Percentiles rank a stretch among this genome's conserved stretches.
phyloP scores from a whole-genome alignment of 768 basidiomycete species.

The Podaxis sp. region DNA sequence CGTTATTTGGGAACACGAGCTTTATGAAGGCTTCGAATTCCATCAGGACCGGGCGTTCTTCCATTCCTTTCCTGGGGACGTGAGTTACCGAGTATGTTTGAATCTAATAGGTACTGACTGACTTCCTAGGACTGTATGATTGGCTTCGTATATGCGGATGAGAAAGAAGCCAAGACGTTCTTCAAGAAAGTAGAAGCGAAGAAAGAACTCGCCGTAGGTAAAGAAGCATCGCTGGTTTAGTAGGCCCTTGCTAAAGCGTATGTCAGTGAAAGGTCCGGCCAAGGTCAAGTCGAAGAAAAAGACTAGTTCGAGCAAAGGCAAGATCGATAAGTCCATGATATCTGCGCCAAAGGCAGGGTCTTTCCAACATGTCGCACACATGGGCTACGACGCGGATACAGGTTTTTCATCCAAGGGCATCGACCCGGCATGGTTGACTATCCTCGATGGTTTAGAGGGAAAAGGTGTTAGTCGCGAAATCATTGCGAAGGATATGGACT shows the following conservation, averaged over 20 bases:
- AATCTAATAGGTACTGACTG: slow-evolving; percentile 3
- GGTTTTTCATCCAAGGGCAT: slow-evolving; percentile 87
- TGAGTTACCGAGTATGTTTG: slow-evolving; percentile 37
- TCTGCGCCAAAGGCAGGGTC: slow-evolving; percentile 74
- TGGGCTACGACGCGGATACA: slow-evolving; percentile 86
- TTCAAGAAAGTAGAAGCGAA: slow-evolving; percentile 77
- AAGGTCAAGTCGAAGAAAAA: slow-evolving; percentile 57
- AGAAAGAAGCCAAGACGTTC: slow-evolving; percentile 78
- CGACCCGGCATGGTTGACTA: slow-evolving; percentile 81
- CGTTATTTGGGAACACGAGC: slow-evolving; percentile 89
- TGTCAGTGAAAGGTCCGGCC: slow-evolving; percentile 15
- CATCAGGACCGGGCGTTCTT: slow-evolving; percentile 85
- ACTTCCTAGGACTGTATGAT: slow-evolving; percentile 78
- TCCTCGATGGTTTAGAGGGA: slow-evolving; percentile 62
- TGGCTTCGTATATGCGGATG: slow-evolving; percentile 86
- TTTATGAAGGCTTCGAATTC: slow-evolving; percentile 81
- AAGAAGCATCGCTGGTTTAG: slow-evolving; percentile 14
- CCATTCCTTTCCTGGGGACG: slow-evolving; percentile 90
- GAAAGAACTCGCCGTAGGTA: slow-evolving; percentile 57
- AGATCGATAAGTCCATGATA: slow-evolving; percentile 91
- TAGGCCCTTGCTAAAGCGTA: neutral
- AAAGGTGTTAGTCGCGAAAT: slow-evolving; percentile 65
- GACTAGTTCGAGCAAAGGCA: slow-evolving; percentile 58
- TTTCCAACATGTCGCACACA: slow-evolving; percentile 90
- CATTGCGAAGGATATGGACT: slow-evolving; percentile 78